These are phyloP conservation scores for Petrea volubilis DNA, from an alignment of 257 asterid species.

Conservation along the genomic window DNA sequence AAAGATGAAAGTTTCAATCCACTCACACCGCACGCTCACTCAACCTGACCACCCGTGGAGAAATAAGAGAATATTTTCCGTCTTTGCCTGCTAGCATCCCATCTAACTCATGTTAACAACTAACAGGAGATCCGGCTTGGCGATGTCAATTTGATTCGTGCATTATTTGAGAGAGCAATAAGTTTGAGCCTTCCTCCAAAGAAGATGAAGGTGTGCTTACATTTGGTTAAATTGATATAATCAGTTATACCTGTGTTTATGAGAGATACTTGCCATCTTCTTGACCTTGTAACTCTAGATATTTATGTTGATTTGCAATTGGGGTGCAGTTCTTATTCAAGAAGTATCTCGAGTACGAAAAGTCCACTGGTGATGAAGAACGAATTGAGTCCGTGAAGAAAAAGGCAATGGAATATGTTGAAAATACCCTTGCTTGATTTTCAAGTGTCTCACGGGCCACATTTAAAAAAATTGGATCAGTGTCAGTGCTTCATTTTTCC, in stretches of 20 bases:
- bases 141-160: no score
- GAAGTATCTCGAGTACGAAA: conserved; percentile 81
- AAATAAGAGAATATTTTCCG: not conserved
- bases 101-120: conserved; percentile 13
- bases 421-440: conserved; percentile 52
- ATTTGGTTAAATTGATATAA: not conserved
- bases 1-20: not conserved
- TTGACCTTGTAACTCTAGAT: not conserved
- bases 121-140: no score
- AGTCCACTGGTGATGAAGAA: conserved; percentile 66
- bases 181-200: conserved; percentile 83
- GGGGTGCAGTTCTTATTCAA: conserved; percentile 78
- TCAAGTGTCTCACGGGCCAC: not conserved
- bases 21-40: not conserved
- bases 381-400: conserved; percentile 62
- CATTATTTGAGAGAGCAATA: no score
- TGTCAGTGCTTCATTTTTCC: not conserved
- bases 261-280: not conserved
- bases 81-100: conserved; percentile 6
- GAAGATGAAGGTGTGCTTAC: conserved; percentile 71
- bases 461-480: no score
- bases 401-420: conserved; percentile 81
- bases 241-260: not conserved
- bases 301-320: not conserved
- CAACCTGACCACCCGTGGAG: not conserved